These are phyloP conservation scores for Auxenochlorella pyrenoidosa DNA, from an alignment of 139 green algal genomes.

Conservation along the genomic window DNA sequence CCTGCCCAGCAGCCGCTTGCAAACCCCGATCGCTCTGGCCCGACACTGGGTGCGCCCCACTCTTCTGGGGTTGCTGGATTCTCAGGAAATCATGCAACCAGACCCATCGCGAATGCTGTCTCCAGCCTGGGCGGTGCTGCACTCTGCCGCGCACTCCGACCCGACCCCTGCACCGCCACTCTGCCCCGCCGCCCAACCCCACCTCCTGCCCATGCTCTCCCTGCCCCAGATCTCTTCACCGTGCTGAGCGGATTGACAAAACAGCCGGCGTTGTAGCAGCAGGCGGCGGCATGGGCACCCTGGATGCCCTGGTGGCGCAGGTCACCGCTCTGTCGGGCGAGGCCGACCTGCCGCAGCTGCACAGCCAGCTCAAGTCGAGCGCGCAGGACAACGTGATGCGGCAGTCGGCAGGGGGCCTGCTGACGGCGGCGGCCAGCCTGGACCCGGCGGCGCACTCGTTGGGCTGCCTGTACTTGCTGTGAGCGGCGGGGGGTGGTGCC, in stretches of 20 bases:
- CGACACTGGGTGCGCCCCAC: too few relatives aligned
- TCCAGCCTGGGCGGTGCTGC: too few relatives aligned
- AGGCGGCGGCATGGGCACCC: not conserved
- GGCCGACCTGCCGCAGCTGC: conserved; percentile 22
- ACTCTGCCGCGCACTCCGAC: too few relatives aligned
- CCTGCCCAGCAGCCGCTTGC: not conserved
- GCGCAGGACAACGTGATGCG: conserved; percentile 28
- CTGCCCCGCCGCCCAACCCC: too few relatives aligned
- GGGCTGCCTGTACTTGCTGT: conserved; percentile 74
- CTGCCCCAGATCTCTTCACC: too few relatives aligned
- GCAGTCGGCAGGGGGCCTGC: not conserved
- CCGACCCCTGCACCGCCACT: too few relatives aligned
- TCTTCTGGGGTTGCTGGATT: too few relatives aligned
- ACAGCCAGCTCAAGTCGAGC: conserved; percentile 21
- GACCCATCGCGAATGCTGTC: too few relatives aligned
- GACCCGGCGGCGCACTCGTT: conserved; percentile 68
- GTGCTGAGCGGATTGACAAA: too few relatives aligned
- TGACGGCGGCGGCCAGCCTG: conserved; percentile 34
- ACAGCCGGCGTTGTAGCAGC: not conserved
- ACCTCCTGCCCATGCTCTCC: too few relatives aligned
- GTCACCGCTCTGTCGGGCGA: conserved; percentile 29
- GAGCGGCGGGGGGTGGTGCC: not conserved
- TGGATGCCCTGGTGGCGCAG: conserved; percentile 39
- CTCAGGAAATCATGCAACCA: too few relatives aligned
- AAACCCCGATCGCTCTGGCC: not conserved